Conservation (phyloP, 1,139 yeast genomes). For the Pichia inconspicua region DNA sequence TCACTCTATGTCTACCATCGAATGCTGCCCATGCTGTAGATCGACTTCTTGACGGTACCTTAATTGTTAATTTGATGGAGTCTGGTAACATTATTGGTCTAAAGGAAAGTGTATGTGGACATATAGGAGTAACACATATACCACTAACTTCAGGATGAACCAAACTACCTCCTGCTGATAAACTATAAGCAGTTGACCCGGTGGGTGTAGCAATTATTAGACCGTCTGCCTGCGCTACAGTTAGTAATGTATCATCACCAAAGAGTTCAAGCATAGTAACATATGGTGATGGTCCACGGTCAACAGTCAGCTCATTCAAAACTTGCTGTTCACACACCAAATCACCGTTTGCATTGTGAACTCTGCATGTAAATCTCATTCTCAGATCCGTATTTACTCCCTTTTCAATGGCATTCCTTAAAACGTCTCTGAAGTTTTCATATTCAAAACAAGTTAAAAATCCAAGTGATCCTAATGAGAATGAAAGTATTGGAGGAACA, state of each 20-base stretch:
- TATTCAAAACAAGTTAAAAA: slow-evolving; percentile 73
- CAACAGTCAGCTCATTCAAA: slow-evolving; percentile 75
- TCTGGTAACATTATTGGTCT: slow-evolving; percentile 84
- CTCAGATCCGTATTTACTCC: slow-evolving; percentile 75
- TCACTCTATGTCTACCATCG: slow-evolving; percentile 76
- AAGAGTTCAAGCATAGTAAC: slow-evolving; percentile 76
- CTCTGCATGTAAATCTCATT: slow-evolving; percentile 71
- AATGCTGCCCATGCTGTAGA: slow-evolving; percentile 88
- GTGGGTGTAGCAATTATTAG: slow-evolving; percentile 85
- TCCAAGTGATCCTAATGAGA: slow-evolving; percentile 75
- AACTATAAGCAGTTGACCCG: slow-evolving; percentile 84
- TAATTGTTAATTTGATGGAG: slow-evolving; percentile 69
- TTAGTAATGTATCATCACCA: slow-evolving; percentile 71
- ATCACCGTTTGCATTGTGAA: slow-evolving; percentile 43
- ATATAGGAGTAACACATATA: slow-evolving; percentile 81
- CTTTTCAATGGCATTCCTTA: slow-evolving; percentile 49
- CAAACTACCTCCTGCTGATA: slow-evolving; percentile 85
- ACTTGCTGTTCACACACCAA: slow-evolving; percentile 70
- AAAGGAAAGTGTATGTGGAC: slow-evolving; percentile 86
- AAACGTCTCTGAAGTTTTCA: slow-evolving; percentile 53
- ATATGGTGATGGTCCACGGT: slow-evolving; percentile 84
- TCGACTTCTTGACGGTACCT: slow-evolving; percentile 61
- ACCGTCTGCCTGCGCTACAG: slow-evolving; percentile 90
- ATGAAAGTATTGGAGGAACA: slow-evolving; percentile 84
- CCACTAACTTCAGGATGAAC: slow-evolving; percentile 90